These are phyloP conservation scores for Sporothrix curviconia DNA, from an alignment of 2,329 filamentous ascomycete species.

Conservation along the genomic window DNA sequence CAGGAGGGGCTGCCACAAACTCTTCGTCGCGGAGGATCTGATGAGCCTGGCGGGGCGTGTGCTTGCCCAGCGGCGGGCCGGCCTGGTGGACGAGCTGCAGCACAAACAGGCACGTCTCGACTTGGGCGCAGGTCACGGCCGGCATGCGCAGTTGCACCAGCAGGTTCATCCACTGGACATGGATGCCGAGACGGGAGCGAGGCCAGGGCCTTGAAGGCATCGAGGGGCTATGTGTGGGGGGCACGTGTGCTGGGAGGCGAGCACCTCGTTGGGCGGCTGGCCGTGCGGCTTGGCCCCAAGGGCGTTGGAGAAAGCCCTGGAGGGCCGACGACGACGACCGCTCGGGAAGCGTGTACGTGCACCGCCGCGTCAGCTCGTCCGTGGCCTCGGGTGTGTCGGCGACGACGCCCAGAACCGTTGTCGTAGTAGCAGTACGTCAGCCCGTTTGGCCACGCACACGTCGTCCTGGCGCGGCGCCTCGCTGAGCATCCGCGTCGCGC, in stretches of 20 bases:
- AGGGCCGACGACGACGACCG: constrained; percentile 26
- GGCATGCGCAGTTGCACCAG: constrained; percentile 42
- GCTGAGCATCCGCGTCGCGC: constrained; percentile 22
- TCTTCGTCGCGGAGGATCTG: constrained; percentile 26
- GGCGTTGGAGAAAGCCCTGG: constrained; percentile 33
- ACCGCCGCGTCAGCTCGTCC: constrained; percentile 26
- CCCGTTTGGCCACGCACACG: constrained; percentile 41
- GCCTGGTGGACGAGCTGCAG: constrained; percentile 44
- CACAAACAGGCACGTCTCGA: constrained; percentile 41
- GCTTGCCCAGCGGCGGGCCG: constrained; percentile 28
- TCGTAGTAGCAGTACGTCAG: constrained; percentile 36
- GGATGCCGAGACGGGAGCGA: constrained; percentile 40
- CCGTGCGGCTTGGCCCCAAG: constrained; percentile 24
- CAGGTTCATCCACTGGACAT: constrained; percentile 52
- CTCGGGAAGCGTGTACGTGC: constrained; percentile 35
- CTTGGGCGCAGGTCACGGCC: constrained; percentile 43
- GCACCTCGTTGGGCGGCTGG: constrained; percentile 41
- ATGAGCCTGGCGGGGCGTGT: constrained; percentile 30
- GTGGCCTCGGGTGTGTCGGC: constrained; percentile 14
- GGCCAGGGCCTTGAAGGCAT: constrained; percentile 49
- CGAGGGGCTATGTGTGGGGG: constrained; percentile 41
- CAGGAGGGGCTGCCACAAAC: constrained; percentile 31
- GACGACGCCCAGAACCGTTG: constrained; percentile 14
- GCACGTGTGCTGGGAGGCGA: constrained; percentile 43
- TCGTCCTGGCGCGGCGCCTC: constrained; percentile 24